A percentile compares a stretch with the other conserved stretches of the same genome.
phyloP scores from a whole-genome alignment of 495 filamentous ascomycete species.

The Podospora anserina region DNA sequence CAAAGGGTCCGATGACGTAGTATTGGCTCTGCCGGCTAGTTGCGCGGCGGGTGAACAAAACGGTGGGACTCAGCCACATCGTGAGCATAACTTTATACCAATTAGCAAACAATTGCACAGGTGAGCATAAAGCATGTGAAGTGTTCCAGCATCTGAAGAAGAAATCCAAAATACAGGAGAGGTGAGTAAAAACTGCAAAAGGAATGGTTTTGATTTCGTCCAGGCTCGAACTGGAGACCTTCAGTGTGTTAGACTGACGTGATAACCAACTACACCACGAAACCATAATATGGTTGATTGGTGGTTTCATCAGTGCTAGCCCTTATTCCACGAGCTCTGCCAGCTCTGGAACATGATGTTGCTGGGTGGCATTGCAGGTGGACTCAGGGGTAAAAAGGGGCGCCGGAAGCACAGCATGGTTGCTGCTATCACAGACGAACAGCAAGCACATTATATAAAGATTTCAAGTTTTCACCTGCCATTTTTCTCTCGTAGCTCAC shows the following conservation, averaged over 20 bases:
- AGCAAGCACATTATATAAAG: neutral
- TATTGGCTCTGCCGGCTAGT: neutral
- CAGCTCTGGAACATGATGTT: neutral
- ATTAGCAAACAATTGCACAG: neutral
- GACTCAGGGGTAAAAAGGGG: neutral
- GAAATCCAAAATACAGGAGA: neutral
- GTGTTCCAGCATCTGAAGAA: neutral
- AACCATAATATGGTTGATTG: conserved; percentile 12
- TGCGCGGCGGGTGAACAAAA: neutral
- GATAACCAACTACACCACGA: conserved; percentile 30
- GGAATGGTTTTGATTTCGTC: conserved; percentile 18
- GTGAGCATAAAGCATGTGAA: neutral
- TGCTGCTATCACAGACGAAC: neutral
- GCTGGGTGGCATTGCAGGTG: neutral
- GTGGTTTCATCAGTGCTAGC: neutral
- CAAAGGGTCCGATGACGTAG: conserved; percentile 12
- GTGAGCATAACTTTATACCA: neutral
- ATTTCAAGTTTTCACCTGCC: neutral
- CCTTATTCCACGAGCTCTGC: neutral
- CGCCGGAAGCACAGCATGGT: neutral
- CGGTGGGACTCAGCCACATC: neutral
- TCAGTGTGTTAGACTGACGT: conserved; percentile 27
- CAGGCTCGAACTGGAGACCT: conserved; percentile 29
- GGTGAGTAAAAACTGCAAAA: neutral
- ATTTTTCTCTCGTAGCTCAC: too few relatives aligned